phyloP scores from a whole-genome alignment of 495 filamentous ascomycete genomes.

The Aspergillus carlsbadensis region DNA sequence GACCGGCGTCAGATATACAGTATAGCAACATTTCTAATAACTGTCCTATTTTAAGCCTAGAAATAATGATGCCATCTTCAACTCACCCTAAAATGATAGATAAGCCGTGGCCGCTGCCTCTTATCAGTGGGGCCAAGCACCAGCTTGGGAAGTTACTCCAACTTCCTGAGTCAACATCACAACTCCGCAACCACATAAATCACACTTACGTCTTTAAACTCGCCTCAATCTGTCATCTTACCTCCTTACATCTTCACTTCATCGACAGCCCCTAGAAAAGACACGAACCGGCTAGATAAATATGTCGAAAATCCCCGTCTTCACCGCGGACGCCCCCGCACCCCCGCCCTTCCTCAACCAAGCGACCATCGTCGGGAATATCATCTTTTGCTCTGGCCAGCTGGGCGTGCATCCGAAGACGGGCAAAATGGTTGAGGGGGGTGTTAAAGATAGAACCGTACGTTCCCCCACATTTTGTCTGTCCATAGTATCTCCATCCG shows the following conservation, averaged over 20 bases:
- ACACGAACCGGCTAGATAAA: background rate
- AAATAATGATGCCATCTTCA: no score
- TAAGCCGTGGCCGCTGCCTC: no score
- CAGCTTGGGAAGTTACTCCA: no score
- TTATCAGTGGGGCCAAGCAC: no score
- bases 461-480: conserved; percentile 1
- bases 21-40: no score
- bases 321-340: conserved; percentile 34
- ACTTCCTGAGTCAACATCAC: no score
- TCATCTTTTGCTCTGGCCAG: conserved; percentile 47
- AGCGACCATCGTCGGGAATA: conserved; percentile 40
- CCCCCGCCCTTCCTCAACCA: conserved; percentile 46
- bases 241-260: background rate
- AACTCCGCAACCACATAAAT: no score
- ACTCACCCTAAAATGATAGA: background rate
- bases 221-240: no score
- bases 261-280: no score
- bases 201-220: no score
- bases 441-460: conserved; percentile 56
- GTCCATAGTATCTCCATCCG: background rate
- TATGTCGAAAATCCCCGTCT: conserved; percentile 27
- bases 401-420: conserved; percentile 52
- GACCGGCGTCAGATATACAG: no score
- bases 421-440: conserved; percentile 48
- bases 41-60: no score